Conservation (phyloP, 768 basidiomycete genomes). For the Hirschioporus abietinus region DNA sequence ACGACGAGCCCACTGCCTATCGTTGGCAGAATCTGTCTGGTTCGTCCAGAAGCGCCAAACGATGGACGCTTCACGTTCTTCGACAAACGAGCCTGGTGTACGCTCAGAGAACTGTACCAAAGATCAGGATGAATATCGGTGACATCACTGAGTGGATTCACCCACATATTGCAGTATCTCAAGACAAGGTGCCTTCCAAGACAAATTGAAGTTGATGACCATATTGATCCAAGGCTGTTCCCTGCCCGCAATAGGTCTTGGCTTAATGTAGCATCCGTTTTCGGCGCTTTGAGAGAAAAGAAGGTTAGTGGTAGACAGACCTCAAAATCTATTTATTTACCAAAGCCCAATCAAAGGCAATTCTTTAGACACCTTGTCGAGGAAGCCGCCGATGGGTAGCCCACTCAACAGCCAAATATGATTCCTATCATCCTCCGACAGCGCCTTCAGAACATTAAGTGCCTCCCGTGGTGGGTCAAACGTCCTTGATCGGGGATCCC, state of each 20-base stretch:
- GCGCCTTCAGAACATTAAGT: constrained; percentile 45
- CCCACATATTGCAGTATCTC: constrained; percentile 83
- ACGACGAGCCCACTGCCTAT: constrained; percentile 76
- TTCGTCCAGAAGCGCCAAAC: constrained; percentile 84
- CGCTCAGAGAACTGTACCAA: constrained; percentile 74
- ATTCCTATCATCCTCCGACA: constrained; percentile 62
- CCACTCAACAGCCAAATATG: constrained; percentile 84
- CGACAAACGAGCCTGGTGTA: constrained; percentile 80
- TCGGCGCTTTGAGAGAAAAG: constrained; percentile 50
- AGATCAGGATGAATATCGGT: neutral
- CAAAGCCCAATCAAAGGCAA: constrained; percentile 73
- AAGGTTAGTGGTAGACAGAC: constrained; percentile 4
- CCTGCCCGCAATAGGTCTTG: constrained; percentile 28
- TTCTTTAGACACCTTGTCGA: constrained; percentile 57
- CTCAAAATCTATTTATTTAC: constrained; percentile 32
- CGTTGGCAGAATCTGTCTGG: constrained; percentile 33
- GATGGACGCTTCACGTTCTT: constrained; percentile 76
- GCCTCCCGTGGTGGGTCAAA: constrained; percentile 34
- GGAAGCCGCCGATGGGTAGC: constrained; percentile 51
- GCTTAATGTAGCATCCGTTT: constrained; percentile 83
- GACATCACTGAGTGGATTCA: constrained; percentile 14
- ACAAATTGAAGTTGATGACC: constrained; percentile 71
- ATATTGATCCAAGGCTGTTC: constrained; percentile 65
- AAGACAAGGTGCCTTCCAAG: constrained; percentile 75
- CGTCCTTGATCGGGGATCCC: constrained; percentile 42